Conservation (phyloP, 2,329 filamentous ascomycete species). For the Diaporthe vexans region DNA sequence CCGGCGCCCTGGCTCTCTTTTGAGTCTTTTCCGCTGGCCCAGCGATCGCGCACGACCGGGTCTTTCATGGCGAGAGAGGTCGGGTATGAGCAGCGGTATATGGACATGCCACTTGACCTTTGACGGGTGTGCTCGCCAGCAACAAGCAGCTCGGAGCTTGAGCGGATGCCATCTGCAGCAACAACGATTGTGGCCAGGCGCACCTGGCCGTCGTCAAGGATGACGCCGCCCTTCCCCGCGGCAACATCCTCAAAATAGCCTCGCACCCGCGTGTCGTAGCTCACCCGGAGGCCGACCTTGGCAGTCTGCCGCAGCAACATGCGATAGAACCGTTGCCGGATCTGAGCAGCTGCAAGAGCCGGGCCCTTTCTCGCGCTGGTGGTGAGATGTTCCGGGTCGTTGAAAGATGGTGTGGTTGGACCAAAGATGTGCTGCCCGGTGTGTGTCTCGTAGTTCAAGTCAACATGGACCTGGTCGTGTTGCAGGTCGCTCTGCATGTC, state of each 20-base stretch:
- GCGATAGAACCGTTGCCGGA: slow-evolving; percentile 17
- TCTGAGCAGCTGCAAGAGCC: neutral
- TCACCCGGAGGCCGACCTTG: slow-evolving; percentile 47
- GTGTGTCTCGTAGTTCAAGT: neutral
- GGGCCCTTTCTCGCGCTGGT: neutral
- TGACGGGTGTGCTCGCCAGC: neutral
- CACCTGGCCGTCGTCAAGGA: neutral
- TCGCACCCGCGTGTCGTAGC: slow-evolving; percentile 49
- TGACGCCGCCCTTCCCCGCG: slow-evolving; percentile 14
- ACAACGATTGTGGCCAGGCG: neutral
- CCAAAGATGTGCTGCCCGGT: slow-evolving; percentile 12
- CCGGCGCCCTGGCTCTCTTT: too few relatives aligned
- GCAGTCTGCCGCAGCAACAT: slow-evolving; percentile 46
- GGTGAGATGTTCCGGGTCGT: slow-evolving; percentile 11
- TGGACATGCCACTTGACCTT: slow-evolving; percentile 24
- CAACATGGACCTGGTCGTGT: neutral
- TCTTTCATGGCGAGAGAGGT: neutral
- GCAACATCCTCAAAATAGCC: slow-evolving; percentile 46
- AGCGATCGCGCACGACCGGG: neutral
- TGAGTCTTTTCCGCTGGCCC: neutral
- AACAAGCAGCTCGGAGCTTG: slow-evolving; percentile 1
- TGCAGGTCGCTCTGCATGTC: neutral
- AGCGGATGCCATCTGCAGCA: neutral
- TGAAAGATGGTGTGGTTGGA: slow-evolving; percentile 11
- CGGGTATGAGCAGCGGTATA: slow-evolving; percentile 15